Base-by-base conservation (phyloP, 495 filamentous ascomycete genomes). In the Penicillium psychrofluorescens region DNA sequence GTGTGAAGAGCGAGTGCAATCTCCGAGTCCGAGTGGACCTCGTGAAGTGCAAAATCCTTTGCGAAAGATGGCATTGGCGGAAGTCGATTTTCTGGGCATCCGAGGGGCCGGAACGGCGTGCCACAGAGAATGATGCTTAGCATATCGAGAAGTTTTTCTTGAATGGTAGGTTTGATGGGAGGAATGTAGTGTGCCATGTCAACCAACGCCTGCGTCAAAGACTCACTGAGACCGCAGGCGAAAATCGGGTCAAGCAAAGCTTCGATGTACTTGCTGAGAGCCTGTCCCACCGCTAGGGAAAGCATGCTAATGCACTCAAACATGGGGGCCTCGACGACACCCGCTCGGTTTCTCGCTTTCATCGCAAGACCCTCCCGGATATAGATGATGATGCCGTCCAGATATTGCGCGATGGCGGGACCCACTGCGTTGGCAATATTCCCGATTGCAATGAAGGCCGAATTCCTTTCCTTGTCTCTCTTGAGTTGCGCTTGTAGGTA, bases 111-210 rank as follows among this genome's bases (percentile, higher is more conserved):
- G 64, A 95, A 99, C 34, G 88, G 86, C 42, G 89, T 84, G 13
- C 90, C 90, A 51, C 88, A 91, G 1, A 99, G 79, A 27, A 95
- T 88, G 51, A 88, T 83, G 66, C 92, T 96, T 6, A 99, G 74
- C 79, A 97, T 88, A 56, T 99, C 86, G 29, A 99, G 77, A 31
- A 99, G 74, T 45, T 87, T 84, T 48, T 95, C 90, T 60, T 99
- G 92, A 34, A 99, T 96, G 9, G 77, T 88, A 27, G 82, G 75
- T 62, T 95, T 91, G 49, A 95, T 85, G 1, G 94, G 92, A 0
- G 92, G 91, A 39, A 99, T 95, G 59, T 97, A 97, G 58, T 96
- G 92, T 34, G 92, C 90, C 86, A 99, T 95, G 58, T 97, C 92
- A 14, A 96, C 89, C 39, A 99, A 70, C 11, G 92, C 92, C 59